Evolutionary conservation across 2,329 filamentous ascomycete genomes (phyloP).

Genomic region (Cladosporium velox): DNA sequence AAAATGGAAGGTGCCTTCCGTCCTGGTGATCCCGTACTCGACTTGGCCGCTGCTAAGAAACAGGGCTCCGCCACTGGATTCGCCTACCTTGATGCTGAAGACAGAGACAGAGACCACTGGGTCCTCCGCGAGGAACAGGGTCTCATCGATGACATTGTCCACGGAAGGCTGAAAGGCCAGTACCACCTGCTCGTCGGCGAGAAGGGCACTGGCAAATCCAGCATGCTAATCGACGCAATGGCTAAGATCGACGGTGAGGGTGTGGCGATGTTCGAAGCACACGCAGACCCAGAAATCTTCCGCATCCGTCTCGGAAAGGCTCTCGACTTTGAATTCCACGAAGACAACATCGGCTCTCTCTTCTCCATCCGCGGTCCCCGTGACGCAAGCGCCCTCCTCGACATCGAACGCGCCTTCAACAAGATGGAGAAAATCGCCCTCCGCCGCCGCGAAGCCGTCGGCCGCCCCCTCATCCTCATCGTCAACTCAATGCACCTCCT

Average conservation of each 20-base stretch:
- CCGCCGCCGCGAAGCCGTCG: conserved; percentile 60
- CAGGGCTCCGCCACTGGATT: conserved; percentile 29
- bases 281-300: conserved; percentile 93
- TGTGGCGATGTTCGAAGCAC: conserved; percentile 93
- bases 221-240: conserved; percentile 96
- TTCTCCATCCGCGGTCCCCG: conserved; percentile 92
- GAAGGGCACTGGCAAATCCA: conserved; percentile 95
- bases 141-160: conserved; percentile 79
- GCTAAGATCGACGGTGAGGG: conserved; percentile 85
- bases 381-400: conserved; percentile 86
- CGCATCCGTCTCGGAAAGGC: conserved; percentile 89
- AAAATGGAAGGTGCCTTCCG: conserved; percentile 94
- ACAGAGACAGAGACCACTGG: conserved; percentile 70
- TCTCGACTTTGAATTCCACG: conserved; percentile 93
- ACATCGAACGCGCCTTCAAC: conserved; percentile 96
- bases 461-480: conserved; percentile 81
- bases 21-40: conserved; percentile 76
- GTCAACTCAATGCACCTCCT: conserved; percentile 93
- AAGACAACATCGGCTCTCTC: conserved; percentile 95
- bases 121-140: conserved; percentile 79
- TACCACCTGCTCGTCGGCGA: conserved; percentile 93
- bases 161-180: conserved; percentile 71
- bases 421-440: conserved; percentile 96
- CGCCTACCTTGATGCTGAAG: conserved; percentile 36
- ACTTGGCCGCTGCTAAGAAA: conserved; percentile 56